Percentiles rank a stretch among this genome's conserved stretches.
Evolutionary conservation across 2,329 filamentous ascomycete species (phyloP).

Genomic region (Bertia moriformis): DNA sequence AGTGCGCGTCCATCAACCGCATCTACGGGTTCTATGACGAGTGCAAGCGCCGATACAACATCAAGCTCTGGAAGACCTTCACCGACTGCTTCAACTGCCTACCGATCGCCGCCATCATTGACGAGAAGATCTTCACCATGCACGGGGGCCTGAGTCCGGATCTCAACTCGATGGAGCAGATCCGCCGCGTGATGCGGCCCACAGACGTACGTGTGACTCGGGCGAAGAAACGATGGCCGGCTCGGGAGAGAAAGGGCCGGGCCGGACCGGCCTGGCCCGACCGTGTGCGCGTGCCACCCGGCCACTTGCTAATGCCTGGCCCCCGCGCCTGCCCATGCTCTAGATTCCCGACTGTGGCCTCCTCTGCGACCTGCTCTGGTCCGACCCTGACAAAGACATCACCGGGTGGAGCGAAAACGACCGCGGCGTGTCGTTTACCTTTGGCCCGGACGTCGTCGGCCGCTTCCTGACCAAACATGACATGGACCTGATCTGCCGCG

Average conservation of each 20-base stretch:
- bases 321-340: constrained; percentile 1
- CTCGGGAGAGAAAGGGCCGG: no score
- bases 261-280: not conserved
- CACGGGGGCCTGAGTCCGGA: constrained; percentile 94
- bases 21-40: constrained; percentile 99
- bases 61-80: constrained; percentile 99
- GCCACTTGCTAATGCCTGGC: constrained; percentile 8
- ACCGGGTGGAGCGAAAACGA: constrained; percentile 99
- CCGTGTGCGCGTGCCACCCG: constrained; percentile 3
- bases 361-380: constrained; percentile 95
- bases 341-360: constrained; percentile 97
- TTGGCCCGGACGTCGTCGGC: constrained; percentile 91
- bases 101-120: constrained; percentile 95
- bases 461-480: constrained; percentile 98
- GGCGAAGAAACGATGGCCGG: no score
- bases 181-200: constrained; percentile 93
- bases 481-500: constrained; percentile 98
- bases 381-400: constrained; percentile 97
- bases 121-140: constrained; percentile 99
- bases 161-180: constrained; percentile 99
- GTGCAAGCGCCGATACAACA: constrained; percentile 97
- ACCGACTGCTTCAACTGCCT: constrained; percentile 99
- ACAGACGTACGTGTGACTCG: constrained; percentile 74
- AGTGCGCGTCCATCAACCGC: constrained; percentile 96
- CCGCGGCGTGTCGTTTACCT: constrained; percentile 95